Evolutionary conservation across 1,284 basidiomycete species (phyloP), one percentile per base, ranked within the genome.

Genomic region (Melampsora americana): DNA sequence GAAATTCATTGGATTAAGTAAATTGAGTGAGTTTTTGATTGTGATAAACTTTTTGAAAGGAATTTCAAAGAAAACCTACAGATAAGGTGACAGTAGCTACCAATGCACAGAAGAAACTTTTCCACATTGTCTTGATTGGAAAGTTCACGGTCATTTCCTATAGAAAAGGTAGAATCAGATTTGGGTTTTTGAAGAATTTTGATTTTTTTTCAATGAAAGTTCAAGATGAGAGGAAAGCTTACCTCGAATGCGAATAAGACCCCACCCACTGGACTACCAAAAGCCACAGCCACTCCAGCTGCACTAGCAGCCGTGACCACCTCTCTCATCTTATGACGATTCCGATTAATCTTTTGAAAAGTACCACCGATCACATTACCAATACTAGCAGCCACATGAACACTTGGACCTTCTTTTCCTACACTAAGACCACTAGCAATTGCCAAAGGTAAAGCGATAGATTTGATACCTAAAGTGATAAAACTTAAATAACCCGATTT

Each of bases 111-210:
- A 99, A 90, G 83, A 99, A 98, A 81, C 92, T 94, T 79, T 91
- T 86, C 95, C 95, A 99, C 93, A 99, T 97, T 1, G 95, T 98
- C 82, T 93, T 90, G 82, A 95, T 95, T 65, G 92, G 95, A 83
- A 96, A 98, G 48, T 90, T 90, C 82, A 93, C 91, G 81, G 93
- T 95, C 95, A 99, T 97, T 88, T 97, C 95, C 92, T 95, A 48
- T 1, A 46, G 5, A 3, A 69, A 26, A 46, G 5, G n/a, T 2
- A 16, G 53, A 28, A 28, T 39, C 5, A 39, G 61, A 5, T 9
- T 39, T 32, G 26, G 2, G 23, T 11, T 46, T 4, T 6, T 5
- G 50, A 16, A 64, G 30, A 71, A n/a, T n/a, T 14, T 2, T 18
- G n/a, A 32, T 18, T 9, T 30, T 35, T n/a, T n/a, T n/a, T n/a